Evolutionary conservation across 331 rosid genomes (phyloP).

Genomic region (Rosa hybrid): DNA sequence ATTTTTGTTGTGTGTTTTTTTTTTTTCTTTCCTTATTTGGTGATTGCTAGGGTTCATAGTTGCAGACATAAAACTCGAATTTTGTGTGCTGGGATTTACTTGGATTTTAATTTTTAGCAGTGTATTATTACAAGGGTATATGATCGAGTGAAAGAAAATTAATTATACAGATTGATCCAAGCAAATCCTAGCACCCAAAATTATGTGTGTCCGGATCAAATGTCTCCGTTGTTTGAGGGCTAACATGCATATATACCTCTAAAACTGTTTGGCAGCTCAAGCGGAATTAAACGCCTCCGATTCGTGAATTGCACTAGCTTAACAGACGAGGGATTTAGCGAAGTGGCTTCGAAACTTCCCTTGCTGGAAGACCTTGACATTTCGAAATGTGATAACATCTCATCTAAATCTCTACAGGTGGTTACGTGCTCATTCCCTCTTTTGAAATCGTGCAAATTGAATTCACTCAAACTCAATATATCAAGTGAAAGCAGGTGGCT

Average conservation of each 20-base stretch:
- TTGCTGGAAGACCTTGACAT: conserved; percentile 41
- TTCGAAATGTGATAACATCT: not conserved
- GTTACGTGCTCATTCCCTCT: conserved; percentile 35
- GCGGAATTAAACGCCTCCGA: conserved; percentile 39
- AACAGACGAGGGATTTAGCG: conserved; percentile 23
- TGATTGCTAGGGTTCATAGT: not conserved
- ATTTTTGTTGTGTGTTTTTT: not conserved
- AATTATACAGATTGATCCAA: no score
- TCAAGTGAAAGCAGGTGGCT: not conserved
- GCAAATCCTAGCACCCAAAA: not conserved
- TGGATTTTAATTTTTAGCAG: no score
- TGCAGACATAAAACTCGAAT: not conserved
- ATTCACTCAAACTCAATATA: conserved; percentile 3
- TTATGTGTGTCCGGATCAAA: not conserved
- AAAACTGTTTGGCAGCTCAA: not conserved
- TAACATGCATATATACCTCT: not conserved
- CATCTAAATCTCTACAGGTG: conserved; percentile 17
- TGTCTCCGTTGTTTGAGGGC: no score
- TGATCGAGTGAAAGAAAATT: no score
- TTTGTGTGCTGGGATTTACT: not conserved
- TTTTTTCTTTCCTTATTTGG: not conserved
- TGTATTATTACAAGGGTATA: no score
- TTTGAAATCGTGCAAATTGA: conserved; percentile 28
- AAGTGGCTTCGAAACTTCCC: conserved; percentile 30
- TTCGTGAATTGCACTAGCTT: conserved; percentile 35